phyloP scores from a whole-genome alignment of 257 asterid species.

The Nicotiana tomentosiformis region DNA sequence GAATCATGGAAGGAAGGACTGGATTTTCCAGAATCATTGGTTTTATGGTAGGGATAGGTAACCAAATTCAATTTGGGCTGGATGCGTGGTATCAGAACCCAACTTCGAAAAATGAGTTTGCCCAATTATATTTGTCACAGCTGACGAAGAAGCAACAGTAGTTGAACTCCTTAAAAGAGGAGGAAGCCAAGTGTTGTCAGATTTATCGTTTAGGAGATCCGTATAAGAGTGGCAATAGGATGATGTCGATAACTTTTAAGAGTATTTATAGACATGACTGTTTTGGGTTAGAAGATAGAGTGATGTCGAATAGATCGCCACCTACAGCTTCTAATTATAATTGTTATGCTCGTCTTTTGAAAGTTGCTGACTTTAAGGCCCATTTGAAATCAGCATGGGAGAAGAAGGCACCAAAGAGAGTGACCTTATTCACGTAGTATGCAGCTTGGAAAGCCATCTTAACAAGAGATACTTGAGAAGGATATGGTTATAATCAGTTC shows the following conservation, averaged over 20 bases:
- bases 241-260: too few relatives aligned
- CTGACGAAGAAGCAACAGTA: neutral
- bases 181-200: neutral
- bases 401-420: neutral
- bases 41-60: neutral
- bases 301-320: neutral
- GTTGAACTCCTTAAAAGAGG: neutral
- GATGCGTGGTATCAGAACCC: neutral
- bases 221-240: too few relatives aligned
- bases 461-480: neutral
- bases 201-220: too few relatives aligned
- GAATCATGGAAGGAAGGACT: neutral
- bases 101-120: neutral
- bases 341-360: neutral
- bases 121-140: neutral
- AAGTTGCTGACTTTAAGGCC: neutral
- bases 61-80: neutral
- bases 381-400: neutral
- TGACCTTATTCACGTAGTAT: neutral
- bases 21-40: neutral
- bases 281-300: neutral
- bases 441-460: neutral
- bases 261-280: neutral
- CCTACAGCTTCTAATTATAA: neutral
- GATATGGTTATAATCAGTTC: neutral